Percentiles rank a stretch among this genome's conserved stretches.
These are phyloP conservation scores for Isabelozyma rhagii DNA, from an alignment of 805 yeast genomes.

Conservation along the genomic window DNA sequence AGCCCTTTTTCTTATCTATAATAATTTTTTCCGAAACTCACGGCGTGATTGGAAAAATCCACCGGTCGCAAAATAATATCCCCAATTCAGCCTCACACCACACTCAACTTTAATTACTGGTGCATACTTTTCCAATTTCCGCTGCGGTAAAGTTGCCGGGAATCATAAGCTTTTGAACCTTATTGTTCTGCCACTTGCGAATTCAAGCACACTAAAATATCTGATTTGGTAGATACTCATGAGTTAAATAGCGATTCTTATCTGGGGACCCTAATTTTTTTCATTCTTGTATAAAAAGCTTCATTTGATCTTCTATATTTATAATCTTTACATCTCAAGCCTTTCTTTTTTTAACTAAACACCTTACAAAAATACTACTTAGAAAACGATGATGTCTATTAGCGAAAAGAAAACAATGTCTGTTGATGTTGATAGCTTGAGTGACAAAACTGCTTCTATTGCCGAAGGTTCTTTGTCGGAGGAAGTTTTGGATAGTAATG, in stretches of 20 bases:
- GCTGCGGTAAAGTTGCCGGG: background rate
- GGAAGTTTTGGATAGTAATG: constrained; percentile 2
- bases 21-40: background rate
- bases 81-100: background rate
- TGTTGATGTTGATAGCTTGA: constrained; percentile 2
- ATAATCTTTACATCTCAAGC: background rate
- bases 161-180: background rate
- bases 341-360: background rate
- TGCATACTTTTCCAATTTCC: background rate
- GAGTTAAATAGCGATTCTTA: background rate
- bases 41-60: background rate
- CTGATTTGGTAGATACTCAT: background rate
- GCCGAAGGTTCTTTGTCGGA: background rate
- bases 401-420: background rate
- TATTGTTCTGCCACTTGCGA: background rate
- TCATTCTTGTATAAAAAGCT: background rate
- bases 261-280: background rate
- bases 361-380: background rate
- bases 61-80: background rate
- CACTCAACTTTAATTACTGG: background rate
- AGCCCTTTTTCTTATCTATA: background rate
- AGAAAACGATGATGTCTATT: background rate
- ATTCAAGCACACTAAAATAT: background rate
- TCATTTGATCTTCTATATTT: background rate
- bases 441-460: constrained; percentile 1